These are phyloP conservation scores for Malus asiatica DNA, from an alignment of 306 rosid species.

Conservation along the genomic window DNA sequence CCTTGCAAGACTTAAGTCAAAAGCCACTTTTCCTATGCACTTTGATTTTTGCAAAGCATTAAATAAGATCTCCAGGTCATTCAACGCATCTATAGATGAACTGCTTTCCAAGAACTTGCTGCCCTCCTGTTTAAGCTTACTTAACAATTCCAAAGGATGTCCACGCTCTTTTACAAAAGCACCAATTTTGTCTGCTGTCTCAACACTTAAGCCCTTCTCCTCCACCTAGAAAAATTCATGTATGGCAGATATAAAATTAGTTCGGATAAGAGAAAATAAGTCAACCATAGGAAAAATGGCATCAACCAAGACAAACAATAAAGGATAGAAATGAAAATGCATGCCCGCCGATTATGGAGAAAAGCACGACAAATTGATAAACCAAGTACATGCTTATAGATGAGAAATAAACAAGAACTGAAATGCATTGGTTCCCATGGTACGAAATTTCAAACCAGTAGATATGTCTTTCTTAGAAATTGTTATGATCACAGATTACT, in stretches of 20 bases:
- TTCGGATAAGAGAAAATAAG: background rate
- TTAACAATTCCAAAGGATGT: slow-evolving; percentile 58
- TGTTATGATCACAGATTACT: background rate
- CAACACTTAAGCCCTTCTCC: slow-evolving; percentile 71
- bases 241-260: background rate
- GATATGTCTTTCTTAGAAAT: background rate
- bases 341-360: background rate
- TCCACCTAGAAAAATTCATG: slow-evolving; percentile 56
- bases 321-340: background rate
- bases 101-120: slow-evolving; percentile 52
- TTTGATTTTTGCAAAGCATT: slow-evolving; percentile 65
- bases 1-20: slow-evolving; percentile 97
- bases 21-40: slow-evolving; percentile 60
- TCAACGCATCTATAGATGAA: slow-evolving; percentile 59
- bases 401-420: background rate
- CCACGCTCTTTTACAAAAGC: slow-evolving; percentile 76
- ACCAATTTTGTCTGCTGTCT: slow-evolving; percentile 78
- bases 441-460: background rate
- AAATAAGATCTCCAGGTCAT: slow-evolving; percentile 74
- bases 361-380: background rate
- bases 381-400: background rate
- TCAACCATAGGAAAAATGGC: background rate
- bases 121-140: slow-evolving; percentile 63
- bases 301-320: background rate
- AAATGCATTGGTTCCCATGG: background rate